Evolutionary conservation across 2,329 filamentous ascomycete genomes (phyloP).

Genomic region (Immersiporthe knoxdaviesiana): DNA sequence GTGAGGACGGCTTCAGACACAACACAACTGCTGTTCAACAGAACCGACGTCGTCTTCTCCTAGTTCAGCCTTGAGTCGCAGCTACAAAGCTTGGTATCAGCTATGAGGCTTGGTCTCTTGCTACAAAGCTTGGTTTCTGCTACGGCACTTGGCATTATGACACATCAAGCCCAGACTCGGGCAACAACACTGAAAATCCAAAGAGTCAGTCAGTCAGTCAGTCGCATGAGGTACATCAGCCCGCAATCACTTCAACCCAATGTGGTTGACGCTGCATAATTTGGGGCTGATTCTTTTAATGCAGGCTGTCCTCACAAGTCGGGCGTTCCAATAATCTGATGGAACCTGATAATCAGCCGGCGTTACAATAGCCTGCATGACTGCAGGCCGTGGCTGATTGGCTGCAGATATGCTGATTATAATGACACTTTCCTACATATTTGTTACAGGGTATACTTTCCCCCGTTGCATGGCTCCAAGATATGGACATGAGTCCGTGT

Average conservation of each 20-base stretch:
- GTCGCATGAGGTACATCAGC: no score
- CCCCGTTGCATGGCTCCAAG: no score
- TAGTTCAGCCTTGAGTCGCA: not conserved
- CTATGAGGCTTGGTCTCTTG: not conserved
- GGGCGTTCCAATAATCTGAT: not conserved
- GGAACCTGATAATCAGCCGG: no score
- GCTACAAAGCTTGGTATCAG: not conserved
- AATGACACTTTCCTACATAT: no score
- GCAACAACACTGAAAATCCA: no score
- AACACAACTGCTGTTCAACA: not conserved
- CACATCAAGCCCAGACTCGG: not conserved
- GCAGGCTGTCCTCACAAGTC: not conserved
- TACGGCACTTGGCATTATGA: not conserved
- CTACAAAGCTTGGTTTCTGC: not conserved
- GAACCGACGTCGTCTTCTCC: not conserved
- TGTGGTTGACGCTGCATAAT: not conserved
- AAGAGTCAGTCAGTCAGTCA: no score
- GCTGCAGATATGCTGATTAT: not conserved
- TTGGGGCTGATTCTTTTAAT: not conserved
- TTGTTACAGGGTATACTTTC: not conserved
- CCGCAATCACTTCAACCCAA: not conserved
- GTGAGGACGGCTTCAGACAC: not conserved
- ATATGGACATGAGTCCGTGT: no score
- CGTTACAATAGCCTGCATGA: no score
- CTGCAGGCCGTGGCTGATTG: not conserved